Evolutionary conservation across 2,329 filamentous ascomycete species (phyloP), one percentile per base, ranked within the genome.

Genomic region (Aspergillus niger): DNA sequence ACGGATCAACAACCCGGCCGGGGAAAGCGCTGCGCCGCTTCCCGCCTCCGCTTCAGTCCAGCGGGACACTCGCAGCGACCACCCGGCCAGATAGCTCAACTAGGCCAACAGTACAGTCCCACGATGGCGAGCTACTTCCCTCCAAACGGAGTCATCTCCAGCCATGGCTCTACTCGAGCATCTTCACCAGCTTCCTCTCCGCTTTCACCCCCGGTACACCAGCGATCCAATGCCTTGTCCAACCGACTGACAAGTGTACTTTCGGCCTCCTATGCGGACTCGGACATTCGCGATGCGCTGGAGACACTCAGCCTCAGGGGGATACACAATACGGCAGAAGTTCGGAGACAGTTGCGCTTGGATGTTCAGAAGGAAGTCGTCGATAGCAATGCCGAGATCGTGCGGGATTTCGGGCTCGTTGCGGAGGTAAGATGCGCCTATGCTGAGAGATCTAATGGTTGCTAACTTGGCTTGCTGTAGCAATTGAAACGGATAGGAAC

Each of bases 281-380:
- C 91, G 5, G 94, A 97, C 67, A 96, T 98, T 67, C 87, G 92
- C 65, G 91, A 96, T 80, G 89, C 92, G 13, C 80, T 99, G 30
- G 82, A 85, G 55, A 86, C 95, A 1, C 80, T 98, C 20, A 94
- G 97, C 76, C 80, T 86, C 53, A 85, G 91, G 38, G 83, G 83
- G 0, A 76, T 92, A 13, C 80, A 84, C 58, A 97, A 96, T 72
- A 91, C 87, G 11, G 83, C 91, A 8, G 90, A 93, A 66, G 89
- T 88, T 2, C 85, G 95, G 55, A 87, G 94, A 5, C 89, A 91
- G 60, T 79, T 98, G 15, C 87, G 93, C 15, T 78, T 96, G 1
- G 88, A 96, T 72, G 83, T 96, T 1, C 92, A 98, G 73, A 94
- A 90, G 74, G 93, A 98, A 72, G 91, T 97, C 39, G 93, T 98